phyloP scores from a whole-genome alignment of 2,329 filamentous ascomycete genomes.

The Aspergillus aculeatinus region DNA sequence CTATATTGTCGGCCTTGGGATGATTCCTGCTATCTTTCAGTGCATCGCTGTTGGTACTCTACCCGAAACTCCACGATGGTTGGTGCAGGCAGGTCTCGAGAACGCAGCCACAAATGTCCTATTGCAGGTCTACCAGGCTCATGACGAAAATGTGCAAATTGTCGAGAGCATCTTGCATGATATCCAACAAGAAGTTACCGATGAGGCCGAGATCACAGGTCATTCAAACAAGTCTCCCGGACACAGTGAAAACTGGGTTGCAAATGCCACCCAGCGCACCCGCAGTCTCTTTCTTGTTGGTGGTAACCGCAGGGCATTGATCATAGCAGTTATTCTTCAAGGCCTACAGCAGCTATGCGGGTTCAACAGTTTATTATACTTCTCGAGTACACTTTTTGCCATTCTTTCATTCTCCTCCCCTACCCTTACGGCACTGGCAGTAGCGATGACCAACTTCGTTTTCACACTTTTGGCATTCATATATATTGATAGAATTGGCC shows the following conservation, averaged over 20 bases:
- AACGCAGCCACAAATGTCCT: conserved; percentile 66
- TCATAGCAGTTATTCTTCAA: conserved; percentile 83
- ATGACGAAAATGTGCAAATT: conserved; percentile 44
- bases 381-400: conserved; percentile 77
- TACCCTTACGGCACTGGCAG: conserved; percentile 74
- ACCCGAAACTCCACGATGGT: conserved; percentile 87
- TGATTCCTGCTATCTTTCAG: conserved; percentile 72
- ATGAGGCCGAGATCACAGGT: conserved; percentile 57
- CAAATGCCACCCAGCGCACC: conserved; percentile 27
- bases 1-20: conserved; percentile 88
- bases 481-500: conserved; percentile 75
- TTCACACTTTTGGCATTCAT: conserved; percentile 74
- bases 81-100: conserved; percentile 67
- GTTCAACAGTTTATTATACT: conserved; percentile 93
- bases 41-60: conserved; percentile 66
- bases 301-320: conserved; percentile 66
- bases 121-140: conserved; percentile 59
- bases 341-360: conserved; percentile 85
- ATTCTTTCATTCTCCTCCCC: conserved; percentile 75
- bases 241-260: conserved; percentile 24
- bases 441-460: conserved; percentile 79
- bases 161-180: conserved; percentile 63
- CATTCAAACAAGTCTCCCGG: conserved; percentile 20
- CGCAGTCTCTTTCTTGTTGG: conserved; percentile 38
- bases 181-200: conserved; percentile 72